Evolutionary conservation across 1,284 basidiomycete genomes (phyloP).

Genomic region (Ustilago esculenta): DNA sequence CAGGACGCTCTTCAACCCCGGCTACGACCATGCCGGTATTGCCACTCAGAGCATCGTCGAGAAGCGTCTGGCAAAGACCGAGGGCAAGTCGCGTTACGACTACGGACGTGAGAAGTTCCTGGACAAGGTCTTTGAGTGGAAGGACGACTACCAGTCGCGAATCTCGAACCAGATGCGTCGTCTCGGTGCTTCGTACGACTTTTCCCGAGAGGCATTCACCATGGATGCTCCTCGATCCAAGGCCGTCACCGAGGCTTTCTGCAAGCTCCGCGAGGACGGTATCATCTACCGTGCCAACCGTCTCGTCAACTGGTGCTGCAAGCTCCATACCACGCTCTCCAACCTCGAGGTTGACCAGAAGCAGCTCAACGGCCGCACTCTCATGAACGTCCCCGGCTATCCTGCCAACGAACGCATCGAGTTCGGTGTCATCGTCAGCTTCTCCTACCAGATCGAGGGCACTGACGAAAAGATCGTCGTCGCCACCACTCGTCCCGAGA

Average conservation of each 20-base stretch:
- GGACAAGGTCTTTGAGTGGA: slow-evolving; percentile 94
- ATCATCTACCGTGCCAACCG: slow-evolving; percentile 95
- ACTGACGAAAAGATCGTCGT: slow-evolving; percentile 90
- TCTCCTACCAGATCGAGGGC: slow-evolving; percentile 89
- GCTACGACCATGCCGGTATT: slow-evolving; percentile 98
- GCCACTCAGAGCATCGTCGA: slow-evolving; percentile 99
- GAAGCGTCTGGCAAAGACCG: slow-evolving; percentile 84
- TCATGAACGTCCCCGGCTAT: slow-evolving; percentile 93
- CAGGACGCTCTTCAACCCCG: slow-evolving; percentile 88
- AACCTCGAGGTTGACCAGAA: slow-evolving; percentile 98
- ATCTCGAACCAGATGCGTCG: slow-evolving; percentile 90
- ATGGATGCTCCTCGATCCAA: slow-evolving; percentile 78
- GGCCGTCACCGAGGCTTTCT: slow-evolving; percentile 93
- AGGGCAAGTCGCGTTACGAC: slow-evolving; percentile 88
- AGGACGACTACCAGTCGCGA: slow-evolving; percentile 90
- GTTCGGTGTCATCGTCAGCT: slow-evolving; percentile 95
- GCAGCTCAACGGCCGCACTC: slow-evolving; percentile 84
- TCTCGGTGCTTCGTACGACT: slow-evolving; percentile 93
- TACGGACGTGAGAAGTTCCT: slow-evolving; percentile 92
- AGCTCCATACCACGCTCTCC: slow-evolving; percentile 93
- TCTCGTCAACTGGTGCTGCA: slow-evolving; percentile 98
- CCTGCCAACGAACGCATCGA: slow-evolving; percentile 93
- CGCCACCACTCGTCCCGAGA: slow-evolving; percentile 97
- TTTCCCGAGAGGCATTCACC: slow-evolving; percentile 92
- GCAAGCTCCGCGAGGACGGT: slow-evolving; percentile 89